Conservation (phyloP, 2,329 filamentous ascomycete genomes). For the Aureobasidium musti region DNA sequence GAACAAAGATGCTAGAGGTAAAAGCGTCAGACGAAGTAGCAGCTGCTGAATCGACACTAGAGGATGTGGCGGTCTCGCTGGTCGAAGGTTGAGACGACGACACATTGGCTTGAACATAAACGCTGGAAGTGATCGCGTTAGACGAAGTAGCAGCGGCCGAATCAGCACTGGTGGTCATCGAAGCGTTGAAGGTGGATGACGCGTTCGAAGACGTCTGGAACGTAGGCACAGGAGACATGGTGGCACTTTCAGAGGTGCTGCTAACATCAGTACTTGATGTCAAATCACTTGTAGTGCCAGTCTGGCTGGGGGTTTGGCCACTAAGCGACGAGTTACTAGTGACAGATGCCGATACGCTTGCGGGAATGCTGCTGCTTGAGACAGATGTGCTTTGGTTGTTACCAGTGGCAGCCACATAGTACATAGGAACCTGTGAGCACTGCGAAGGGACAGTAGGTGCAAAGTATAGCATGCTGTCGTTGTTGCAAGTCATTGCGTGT, state of each 20-base stretch:
- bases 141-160: neutral
- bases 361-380: neutral
- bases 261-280: neutral
- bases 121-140: neutral
- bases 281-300: neutral
- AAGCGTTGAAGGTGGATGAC: neutral
- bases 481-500: constrained; percentile 18
- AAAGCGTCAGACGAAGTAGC: neutral
- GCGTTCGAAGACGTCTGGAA: neutral
- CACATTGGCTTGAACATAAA: neutral
- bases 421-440: neutral
- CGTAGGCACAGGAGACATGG: neutral
- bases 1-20: neutral
- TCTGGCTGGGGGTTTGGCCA: neutral
- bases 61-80: neutral
- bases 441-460: constrained; percentile 3
- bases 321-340: neutral
- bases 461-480: constrained; percentile 18
- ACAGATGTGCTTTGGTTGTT: neutral
- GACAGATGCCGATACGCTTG: constrained; percentile 4
- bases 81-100: neutral
- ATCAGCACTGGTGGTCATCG: neutral
- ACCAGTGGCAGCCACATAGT: neutral
- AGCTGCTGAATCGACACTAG: neutral
- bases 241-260: neutral